A percentile compares a stretch with the other conserved stretches of the same genome.
Conservation (phyloP, 1,284 basidiomycete species). For the Microbotryomycetes sp. region DNA sequence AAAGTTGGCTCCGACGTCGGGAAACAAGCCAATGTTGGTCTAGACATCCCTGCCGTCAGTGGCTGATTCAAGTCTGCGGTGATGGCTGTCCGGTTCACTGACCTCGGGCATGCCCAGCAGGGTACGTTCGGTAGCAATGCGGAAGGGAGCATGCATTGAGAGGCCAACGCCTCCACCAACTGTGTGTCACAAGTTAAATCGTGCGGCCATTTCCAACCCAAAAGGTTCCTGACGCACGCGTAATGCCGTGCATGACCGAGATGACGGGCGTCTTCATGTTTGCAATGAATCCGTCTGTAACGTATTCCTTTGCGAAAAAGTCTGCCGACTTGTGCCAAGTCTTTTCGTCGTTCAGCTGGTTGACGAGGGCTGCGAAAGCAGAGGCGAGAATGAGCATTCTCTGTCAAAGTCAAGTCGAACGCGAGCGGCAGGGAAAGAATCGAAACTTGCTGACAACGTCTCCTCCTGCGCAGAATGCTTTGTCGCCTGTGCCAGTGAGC, state of each 20-base stretch:
- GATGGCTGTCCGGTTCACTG: slow-evolving; percentile 55
- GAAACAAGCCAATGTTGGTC: slow-evolving; percentile 49
- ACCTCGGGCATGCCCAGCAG: slow-evolving; percentile 89
- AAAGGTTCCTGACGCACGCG: slow-evolving; percentile 55
- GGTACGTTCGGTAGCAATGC: slow-evolving; percentile 90
- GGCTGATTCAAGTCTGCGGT: too few species aligned
- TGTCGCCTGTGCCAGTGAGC: slow-evolving; percentile 60
- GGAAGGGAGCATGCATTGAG: slow-evolving; percentile 76
- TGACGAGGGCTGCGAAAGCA: slow-evolving; percentile 20
- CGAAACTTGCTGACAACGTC: slow-evolving; percentile 70
- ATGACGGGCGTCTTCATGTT: slow-evolving; percentile 78
- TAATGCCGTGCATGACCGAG: slow-evolving; percentile 80
- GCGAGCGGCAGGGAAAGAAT: not conserved
- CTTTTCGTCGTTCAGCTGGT: slow-evolving; percentile 29
- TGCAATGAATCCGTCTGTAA: slow-evolving; percentile 67
- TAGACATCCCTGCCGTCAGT: too few species aligned
- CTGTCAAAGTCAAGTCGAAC: not conserved
- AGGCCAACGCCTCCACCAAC: slow-evolving; percentile 97
- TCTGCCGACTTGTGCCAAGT: slow-evolving; percentile 54
- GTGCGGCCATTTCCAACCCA: not conserved
- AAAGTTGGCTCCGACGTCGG: slow-evolving; percentile 87
- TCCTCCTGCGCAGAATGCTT: slow-evolving; percentile 90
- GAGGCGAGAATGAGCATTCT: too few species aligned
- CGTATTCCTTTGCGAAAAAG: slow-evolving; percentile 93
- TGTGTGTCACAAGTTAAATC: slow-evolving; percentile 38